Evolutionary conservation across 2,329 filamentous ascomycete species (phyloP).

Genomic region (Phyllosticta citrichinensis): DNA sequence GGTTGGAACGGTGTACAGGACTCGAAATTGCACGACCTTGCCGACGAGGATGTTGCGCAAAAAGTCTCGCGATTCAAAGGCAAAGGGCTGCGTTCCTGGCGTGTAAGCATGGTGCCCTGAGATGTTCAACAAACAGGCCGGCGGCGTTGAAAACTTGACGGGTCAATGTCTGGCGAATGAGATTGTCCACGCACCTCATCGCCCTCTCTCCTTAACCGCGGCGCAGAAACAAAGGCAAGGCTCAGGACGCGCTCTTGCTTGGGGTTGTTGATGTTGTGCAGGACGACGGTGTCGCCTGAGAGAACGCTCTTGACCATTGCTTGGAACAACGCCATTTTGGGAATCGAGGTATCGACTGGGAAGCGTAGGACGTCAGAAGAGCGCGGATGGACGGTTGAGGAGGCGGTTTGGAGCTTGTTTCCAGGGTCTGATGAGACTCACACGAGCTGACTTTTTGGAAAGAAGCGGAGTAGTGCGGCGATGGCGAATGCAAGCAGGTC

Average conservation of each 20-base stretch:
- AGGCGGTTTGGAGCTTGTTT: background rate
- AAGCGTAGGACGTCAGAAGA: conserved; percentile 3
- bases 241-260: conserved; percentile 77
- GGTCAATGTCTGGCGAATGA: background rate
- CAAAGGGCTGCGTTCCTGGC: conserved; percentile 48
- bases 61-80: conserved; percentile 90
- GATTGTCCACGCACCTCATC: conserved; percentile 53
- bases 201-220: conserved; percentile 75
- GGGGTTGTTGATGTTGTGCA: conserved; percentile 72
- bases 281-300: conserved; percentile 83
- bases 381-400: background rate
- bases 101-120: background rate
- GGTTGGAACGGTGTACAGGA: conserved; percentile 79
- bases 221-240: conserved; percentile 84
- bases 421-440: conserved; percentile 5
- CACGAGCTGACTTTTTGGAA: conserved; percentile 5
- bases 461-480: background rate
- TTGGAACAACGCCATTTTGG: conserved; percentile 19
- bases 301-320: conserved; percentile 74
- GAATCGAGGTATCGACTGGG: conserved; percentile 1
- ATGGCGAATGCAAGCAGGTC: background rate
- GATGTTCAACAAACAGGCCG: background rate
- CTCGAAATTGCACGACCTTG: conserved; percentile 74
- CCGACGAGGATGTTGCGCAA: conserved; percentile 76
- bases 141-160: background rate